Percentiles rank a stretch among this genome's conserved stretches.
Evolutionary conservation across 225 moss, liverwort and hornwort species (phyloP).

Genomic region (Ulota crispa): DNA sequence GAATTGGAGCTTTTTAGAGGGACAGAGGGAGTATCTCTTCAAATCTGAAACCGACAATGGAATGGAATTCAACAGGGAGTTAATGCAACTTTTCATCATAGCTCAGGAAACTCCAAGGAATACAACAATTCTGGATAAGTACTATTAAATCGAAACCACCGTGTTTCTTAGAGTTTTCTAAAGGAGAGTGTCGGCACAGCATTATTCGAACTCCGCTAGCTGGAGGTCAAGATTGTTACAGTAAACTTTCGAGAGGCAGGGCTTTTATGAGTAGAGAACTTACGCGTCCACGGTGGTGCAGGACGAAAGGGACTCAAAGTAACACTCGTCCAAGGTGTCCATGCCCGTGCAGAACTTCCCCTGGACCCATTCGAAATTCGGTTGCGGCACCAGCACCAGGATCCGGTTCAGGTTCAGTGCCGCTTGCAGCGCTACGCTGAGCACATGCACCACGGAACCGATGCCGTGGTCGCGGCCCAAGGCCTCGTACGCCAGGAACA

Average conservation of each 20-base stretch:
- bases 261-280: background rate
- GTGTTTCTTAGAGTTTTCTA: no score
- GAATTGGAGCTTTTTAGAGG: no score
- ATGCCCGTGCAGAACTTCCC: constrained; percentile 25
- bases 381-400: constrained; percentile 26
- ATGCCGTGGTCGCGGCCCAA: constrained; percentile 28
- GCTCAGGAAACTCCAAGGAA: no score
- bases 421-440: constrained; percentile 4
- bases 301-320: constrained; percentile 29
- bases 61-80: background rate
- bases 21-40: background rate
- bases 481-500: constrained; percentile 25
- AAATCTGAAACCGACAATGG: background rate
- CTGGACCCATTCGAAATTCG: constrained; percentile 17
- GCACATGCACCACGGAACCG: constrained; percentile 20
- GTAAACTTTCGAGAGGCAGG: background rate
- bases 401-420: constrained; percentile 32
- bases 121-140: no score
- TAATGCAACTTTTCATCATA: no score
- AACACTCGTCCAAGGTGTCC: constrained; percentile 28
- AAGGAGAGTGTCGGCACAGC: no score
- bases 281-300: constrained; percentile 22
- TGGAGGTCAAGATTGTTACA: no score
- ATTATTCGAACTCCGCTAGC: background rate
- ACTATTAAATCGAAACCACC: no score